These are phyloP conservation scores for Apiotrichum porosum DNA, from an alignment of 1,284 basidiomycete species.

Conservation along the genomic window DNA sequence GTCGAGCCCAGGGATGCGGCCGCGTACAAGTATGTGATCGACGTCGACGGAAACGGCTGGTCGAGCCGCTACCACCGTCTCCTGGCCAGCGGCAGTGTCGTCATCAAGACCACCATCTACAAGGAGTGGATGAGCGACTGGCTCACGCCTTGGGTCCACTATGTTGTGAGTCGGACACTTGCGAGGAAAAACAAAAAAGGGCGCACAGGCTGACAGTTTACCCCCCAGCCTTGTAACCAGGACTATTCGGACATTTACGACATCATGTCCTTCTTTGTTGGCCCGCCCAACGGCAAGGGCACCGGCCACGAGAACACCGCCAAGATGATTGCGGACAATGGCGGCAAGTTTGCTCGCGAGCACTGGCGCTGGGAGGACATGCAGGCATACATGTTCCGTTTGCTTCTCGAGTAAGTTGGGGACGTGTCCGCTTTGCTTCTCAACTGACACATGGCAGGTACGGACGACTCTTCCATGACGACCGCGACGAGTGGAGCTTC, in stretches of 20 bases:
- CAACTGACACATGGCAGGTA: too few species aligned
- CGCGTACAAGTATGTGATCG: conserved; percentile 21
- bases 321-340: conserved; percentile 47
- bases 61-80: conserved; percentile 46
- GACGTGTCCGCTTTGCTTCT: conserved; percentile 45
- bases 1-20: conserved; percentile 10
- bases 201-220: neutral
- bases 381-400: conserved; percentile 51
- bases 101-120: conserved; percentile 50
- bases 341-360: conserved; percentile 46
- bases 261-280: conserved; percentile 52
- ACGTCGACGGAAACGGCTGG: conserved; percentile 50
- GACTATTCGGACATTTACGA: conserved; percentile 53
- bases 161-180: conserved; percentile 48
- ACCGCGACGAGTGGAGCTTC: neutral
- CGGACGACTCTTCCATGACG: neutral
- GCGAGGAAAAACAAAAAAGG: too few species aligned
- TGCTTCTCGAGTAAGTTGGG: conserved; percentile 36
- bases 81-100: conserved; percentile 46
- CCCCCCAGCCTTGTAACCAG: conserved; percentile 44
- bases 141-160: conserved; percentile 51
- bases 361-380: conserved; percentile 54
- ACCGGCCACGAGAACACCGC: conserved; percentile 50
- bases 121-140: conserved; percentile 51
- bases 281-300: conserved; percentile 41